Evolutionary conservation across 164 flowering plant genomes (phyloP).

Genomic region (Taxillus chinensis): DNA sequence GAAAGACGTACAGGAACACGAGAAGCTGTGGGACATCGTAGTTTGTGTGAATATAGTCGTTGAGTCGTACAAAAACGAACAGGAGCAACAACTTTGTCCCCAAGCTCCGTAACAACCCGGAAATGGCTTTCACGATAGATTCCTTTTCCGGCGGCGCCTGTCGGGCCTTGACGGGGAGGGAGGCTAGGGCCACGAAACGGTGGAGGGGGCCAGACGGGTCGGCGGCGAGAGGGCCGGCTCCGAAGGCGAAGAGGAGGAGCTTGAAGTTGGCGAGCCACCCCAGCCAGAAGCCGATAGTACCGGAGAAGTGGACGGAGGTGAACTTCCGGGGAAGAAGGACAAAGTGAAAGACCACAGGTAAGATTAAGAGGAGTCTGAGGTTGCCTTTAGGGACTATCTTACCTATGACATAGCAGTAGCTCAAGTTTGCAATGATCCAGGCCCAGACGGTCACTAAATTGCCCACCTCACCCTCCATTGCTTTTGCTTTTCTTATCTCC

Average conservation of each 20-base stretch:
- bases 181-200: slow-evolving; percentile 1
- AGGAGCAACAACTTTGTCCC: background rate
- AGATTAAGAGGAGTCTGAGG: slow-evolving; percentile 7
- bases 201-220: background rate
- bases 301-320: slow-evolving; percentile 11
- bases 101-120: background rate
- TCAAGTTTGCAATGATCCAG: slow-evolving; percentile 5
- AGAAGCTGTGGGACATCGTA: background rate
- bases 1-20: background rate
- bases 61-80: background rate
- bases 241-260: slow-evolving; percentile 6
- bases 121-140: no score
- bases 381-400: slow-evolving; percentile 9
- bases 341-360: slow-evolving; percentile 16
- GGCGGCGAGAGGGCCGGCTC: background rate
- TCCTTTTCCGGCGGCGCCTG: background rate
- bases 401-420: slow-evolving; percentile 9
- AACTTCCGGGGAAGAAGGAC: slow-evolving; percentile 15
- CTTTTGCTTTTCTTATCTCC: background rate
- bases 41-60: background rate
- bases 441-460: slow-evolving; percentile 15
- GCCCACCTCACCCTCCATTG: slow-evolving; percentile 14
- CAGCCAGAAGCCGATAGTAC: slow-evolving; percentile 14
- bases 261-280: slow-evolving; percentile 16
- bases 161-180: background rate